phyloP scores from a whole-genome alignment of 2,329 filamentous ascomycete genomes.

The Neonectria sp. region DNA sequence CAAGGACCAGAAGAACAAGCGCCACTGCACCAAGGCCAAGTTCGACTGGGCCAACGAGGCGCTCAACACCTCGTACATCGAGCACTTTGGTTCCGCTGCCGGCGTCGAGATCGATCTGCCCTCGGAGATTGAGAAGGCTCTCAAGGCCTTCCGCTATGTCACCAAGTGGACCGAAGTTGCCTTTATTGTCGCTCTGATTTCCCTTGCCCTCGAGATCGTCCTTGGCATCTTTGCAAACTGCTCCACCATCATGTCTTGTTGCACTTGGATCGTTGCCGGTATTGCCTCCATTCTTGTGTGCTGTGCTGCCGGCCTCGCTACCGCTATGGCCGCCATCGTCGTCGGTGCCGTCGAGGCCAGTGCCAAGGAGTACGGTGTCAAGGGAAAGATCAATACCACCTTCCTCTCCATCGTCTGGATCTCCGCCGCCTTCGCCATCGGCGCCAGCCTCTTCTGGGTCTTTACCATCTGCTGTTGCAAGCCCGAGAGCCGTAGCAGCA shows the following conservation, averaged over 20 bases:
- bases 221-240: conserved; percentile 88
- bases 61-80: conserved; percentile 73
- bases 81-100: conserved; percentile 64
- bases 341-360: conserved; percentile 67
- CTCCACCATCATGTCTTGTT: conserved; percentile 84
- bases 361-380: conserved; percentile 80
- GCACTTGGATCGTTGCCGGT: conserved; percentile 83
- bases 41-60: conserved; percentile 84
- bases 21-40: conserved; percentile 78
- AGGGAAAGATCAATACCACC: conserved; percentile 74
- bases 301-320: conserved; percentile 80
- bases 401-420: conserved; percentile 86
- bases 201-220: conserved; percentile 80
- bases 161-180: conserved; percentile 87
- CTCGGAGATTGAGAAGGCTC: conserved; percentile 73
- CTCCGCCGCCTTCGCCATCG: conserved; percentile 82
- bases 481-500: conserved; percentile 54
- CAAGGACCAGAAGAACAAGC: conserved; percentile 66
- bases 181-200: conserved; percentile 81
- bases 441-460: conserved; percentile 89
- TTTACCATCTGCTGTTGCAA: conserved; percentile 88
- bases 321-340: conserved; percentile 80
- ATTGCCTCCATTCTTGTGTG: conserved; percentile 70
- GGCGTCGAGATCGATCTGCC: conserved; percentile 76
- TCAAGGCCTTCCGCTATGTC: conserved; percentile 82